Evolutionary conservation across 805 yeast genomes (phyloP).

Genomic region (Ogataea methanolica): DNA sequence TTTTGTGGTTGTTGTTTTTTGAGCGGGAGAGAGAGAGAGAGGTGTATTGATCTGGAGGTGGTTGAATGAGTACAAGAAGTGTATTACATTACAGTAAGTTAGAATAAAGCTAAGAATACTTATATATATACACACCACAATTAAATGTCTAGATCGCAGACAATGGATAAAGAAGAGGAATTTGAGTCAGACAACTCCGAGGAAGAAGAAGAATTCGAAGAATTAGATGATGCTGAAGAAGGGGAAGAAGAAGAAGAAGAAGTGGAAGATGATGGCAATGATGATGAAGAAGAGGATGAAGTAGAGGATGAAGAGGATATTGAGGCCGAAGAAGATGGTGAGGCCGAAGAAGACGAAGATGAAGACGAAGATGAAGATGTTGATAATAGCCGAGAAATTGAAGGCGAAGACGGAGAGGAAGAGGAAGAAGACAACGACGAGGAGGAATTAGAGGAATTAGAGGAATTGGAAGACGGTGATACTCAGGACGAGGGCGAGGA

Average conservation of each 20-base stretch:
- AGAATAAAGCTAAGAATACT: too few species aligned
- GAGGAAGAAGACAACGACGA: constrained; percentile 1
- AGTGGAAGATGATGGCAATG: constrained; percentile 2
- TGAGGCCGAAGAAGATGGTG: background rate
- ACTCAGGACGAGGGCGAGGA: constrained; percentile 3
- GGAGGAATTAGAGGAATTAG: background rate
- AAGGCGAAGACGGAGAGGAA: background rate
- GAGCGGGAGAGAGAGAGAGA: too few species aligned
- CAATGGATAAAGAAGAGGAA: background rate
- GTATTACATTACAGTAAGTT: too few species aligned
- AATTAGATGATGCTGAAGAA: constrained; percentile 2
- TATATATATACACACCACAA: too few species aligned
- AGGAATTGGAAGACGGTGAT: background rate
- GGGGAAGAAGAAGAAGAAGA: constrained; percentile 1
- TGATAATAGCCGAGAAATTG: background rate
- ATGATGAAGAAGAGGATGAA: background rate
- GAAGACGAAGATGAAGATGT: background rate
- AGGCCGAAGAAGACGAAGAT: constrained; percentile 4
- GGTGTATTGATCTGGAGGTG: too few species aligned
- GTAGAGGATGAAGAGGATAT: background rate
- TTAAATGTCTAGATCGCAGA: background rate
- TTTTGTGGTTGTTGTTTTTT: too few species aligned
- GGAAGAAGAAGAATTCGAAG: constrained; percentile 3
- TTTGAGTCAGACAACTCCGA: constrained; percentile 2
- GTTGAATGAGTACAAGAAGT: too few species aligned